Conservation (phyloP, 768 basidiomycete genomes). For the Dioszegia aurantiaca region DNA sequence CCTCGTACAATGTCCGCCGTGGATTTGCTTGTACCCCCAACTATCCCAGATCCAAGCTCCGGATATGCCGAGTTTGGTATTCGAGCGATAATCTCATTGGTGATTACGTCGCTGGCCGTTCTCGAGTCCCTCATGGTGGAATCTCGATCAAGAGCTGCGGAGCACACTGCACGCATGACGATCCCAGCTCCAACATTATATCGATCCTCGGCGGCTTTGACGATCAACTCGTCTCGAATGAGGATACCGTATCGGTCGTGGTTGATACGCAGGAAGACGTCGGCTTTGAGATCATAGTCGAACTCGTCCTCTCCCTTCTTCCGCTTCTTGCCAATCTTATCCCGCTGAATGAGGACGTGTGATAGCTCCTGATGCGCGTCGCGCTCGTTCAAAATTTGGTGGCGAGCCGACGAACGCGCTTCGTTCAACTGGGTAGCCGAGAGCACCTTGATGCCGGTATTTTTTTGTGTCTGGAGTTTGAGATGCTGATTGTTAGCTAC, state of each 20-base stretch:
- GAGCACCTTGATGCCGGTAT: constrained; percentile 8
- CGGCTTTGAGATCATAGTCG: constrained; percentile 57
- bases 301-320: constrained; percentile 50
- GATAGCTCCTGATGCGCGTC: neutral
- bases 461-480: constrained; percentile 1
- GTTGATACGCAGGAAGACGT: constrained; percentile 79
- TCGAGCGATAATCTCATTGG: constrained; percentile 31
- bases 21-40: constrained; percentile 18
- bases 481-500: constrained; percentile 2
- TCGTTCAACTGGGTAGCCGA: constrained; percentile 4
- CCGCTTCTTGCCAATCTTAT: constrained; percentile 24
- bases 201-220: constrained; percentile 69
- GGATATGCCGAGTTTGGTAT: constrained; percentile 27
- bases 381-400: constrained; percentile 14
- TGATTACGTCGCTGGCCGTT: constrained; percentile 21
- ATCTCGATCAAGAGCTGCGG: constrained; percentile 56
- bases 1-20: constrained; percentile 27
- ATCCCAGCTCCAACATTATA: constrained; percentile 72
- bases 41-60: constrained; percentile 24
- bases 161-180: constrained; percentile 69
- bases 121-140: constrained; percentile 28
- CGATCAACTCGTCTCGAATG: constrained; percentile 80
- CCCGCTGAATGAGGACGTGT: neutral
- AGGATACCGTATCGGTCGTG: constrained; percentile 81
- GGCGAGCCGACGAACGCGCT: neutral